phyloP scores from a whole-genome alignment of 192 early-diverging fungal genomes.

The Dissophora ornata region DNA sequence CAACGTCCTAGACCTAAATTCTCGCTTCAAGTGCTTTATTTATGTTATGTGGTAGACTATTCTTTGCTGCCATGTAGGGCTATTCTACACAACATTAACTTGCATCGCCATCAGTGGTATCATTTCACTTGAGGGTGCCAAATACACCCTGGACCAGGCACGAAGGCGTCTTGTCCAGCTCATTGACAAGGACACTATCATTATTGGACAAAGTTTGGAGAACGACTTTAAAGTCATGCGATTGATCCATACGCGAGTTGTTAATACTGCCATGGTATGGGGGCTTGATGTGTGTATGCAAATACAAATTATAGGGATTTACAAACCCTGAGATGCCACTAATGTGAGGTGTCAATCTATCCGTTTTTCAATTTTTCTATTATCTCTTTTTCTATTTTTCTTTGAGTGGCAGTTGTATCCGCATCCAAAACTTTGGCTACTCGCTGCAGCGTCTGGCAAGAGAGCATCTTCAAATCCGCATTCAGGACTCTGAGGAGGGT shows the following conservation, averaged over 20 bases:
- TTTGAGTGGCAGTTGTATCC: slow-evolving; percentile 60
- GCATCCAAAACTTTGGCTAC: slow-evolving; percentile 58
- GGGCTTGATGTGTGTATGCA: no score
- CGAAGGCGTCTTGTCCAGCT: slow-evolving; percentile 50
- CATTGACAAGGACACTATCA: slow-evolving; percentile 64
- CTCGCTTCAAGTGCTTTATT: slow-evolving; percentile 57
- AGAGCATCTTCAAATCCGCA: slow-evolving; percentile 61
- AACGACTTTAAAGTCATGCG: slow-evolving; percentile 47
- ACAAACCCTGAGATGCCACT: no score
- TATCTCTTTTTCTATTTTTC: no score
- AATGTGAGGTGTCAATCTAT: no score
- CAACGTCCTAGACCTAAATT: slow-evolving; percentile 73
- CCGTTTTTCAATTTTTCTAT: background rate
- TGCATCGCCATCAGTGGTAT: slow-evolving; percentile 58
- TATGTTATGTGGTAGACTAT: slow-evolving; percentile 1
- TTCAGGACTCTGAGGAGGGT: slow-evolving; percentile 64
- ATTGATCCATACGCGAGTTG: slow-evolving; percentile 51
- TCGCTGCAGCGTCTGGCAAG: slow-evolving; percentile 62
- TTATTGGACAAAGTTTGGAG: slow-evolving; percentile 72
- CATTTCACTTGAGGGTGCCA: slow-evolving; percentile 56
- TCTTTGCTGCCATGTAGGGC: background rate
- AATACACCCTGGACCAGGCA: slow-evolving; percentile 60
- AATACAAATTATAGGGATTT: no score
- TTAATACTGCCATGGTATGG: no score
- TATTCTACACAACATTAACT: no score